These are phyloP conservation scores for Camelina laxa DNA, from an alignment of 345 rosid genomes.

Conservation along the genomic window DNA sequence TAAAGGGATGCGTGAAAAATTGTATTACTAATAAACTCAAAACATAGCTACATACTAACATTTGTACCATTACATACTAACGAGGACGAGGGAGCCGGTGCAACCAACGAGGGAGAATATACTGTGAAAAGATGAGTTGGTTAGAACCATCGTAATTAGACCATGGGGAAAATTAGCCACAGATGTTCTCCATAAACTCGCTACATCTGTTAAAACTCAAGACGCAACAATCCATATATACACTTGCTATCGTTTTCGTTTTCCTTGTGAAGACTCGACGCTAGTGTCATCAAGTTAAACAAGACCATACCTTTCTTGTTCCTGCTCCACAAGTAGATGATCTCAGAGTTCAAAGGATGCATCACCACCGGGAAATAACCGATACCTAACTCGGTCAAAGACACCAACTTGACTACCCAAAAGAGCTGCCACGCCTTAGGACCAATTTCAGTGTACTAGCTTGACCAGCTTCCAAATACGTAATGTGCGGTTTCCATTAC, in stretches of 20 bases:
- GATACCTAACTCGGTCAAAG: neutral
- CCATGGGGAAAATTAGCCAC: neutral
- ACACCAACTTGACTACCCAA: slow-evolving; percentile 12
- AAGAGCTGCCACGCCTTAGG: slow-evolving; percentile 29
- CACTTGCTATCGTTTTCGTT: neutral
- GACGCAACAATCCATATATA: slow-evolving; percentile 30
- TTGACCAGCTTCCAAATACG: slow-evolving; percentile 35
- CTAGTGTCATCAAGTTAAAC: slow-evolving; percentile 31
- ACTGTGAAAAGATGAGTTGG: slow-evolving; percentile 20
- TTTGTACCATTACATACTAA: no score
- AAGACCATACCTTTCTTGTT: neutral
- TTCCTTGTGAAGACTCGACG: slow-evolving; percentile 22
- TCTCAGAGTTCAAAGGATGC: slow-evolving; percentile 16
- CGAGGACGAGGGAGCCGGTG: slow-evolving; percentile 26
- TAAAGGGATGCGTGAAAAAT: no score
- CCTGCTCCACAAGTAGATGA: slow-evolving; percentile 36
- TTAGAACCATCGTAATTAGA: neutral
- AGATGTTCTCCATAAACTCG: neutral
- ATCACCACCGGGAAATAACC: slow-evolving; percentile 14
- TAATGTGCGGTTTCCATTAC: neutral
- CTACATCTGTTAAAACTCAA: no score
- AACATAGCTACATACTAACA: no score
- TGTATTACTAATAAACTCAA: neutral
- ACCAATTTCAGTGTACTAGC: neutral
- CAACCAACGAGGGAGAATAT: slow-evolving; percentile 32